These are phyloP conservation scores for Oryza glumipatula DNA, from an alignment of 176 grass and related monocot species.

Conservation along the genomic window DNA sequence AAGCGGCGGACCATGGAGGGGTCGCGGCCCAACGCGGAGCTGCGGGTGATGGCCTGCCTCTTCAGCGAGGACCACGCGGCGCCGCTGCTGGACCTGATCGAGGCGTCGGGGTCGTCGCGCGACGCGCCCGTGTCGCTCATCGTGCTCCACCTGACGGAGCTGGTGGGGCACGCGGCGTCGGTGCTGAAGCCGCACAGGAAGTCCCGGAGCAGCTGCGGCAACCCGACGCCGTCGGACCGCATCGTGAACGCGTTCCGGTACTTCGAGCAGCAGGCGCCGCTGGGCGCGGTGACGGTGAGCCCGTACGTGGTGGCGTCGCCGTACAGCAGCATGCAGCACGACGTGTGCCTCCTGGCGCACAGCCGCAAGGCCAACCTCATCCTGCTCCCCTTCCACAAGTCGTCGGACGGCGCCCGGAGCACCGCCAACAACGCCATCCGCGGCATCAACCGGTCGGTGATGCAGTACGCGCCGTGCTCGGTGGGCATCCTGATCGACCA, in stretches of 20 bases:
- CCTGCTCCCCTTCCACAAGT: constrained; percentile 81
- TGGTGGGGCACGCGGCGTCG: constrained; percentile 54
- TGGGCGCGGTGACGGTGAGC: constrained; percentile 51
- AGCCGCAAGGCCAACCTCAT: constrained; percentile 63
- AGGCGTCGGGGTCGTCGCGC: constrained; percentile 27
- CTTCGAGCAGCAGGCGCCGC: constrained; percentile 57
- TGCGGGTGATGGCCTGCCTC: constrained; percentile 65
- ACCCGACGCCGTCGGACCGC: constrained; percentile 49
- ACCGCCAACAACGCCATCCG: constrained; percentile 58
- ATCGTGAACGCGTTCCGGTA: constrained; percentile 72
- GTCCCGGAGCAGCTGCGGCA: neutral
- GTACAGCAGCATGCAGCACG: constrained; percentile 67
- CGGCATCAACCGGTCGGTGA: constrained; percentile 56
- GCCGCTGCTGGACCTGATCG: constrained; percentile 62
- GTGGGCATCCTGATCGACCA: constrained; percentile 83
- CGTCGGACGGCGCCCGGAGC: constrained; percentile 47
- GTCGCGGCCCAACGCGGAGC: constrained; percentile 29
- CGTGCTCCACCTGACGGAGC: constrained; percentile 76
- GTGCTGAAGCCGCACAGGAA: constrained; percentile 61
- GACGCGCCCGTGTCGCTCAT: constrained; percentile 54
- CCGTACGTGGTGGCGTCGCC: constrained; percentile 62
- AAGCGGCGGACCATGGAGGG: constrained; percentile 51
- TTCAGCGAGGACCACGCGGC: constrained; percentile 74
- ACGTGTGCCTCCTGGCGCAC: constrained; percentile 79
- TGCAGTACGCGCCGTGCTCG: constrained; percentile 74